Evolutionary conservation across 2,329 filamentous ascomycete species (phyloP), one percentile per base, ranked within the genome.

Genomic region (Phyllachora maydis): DNA sequence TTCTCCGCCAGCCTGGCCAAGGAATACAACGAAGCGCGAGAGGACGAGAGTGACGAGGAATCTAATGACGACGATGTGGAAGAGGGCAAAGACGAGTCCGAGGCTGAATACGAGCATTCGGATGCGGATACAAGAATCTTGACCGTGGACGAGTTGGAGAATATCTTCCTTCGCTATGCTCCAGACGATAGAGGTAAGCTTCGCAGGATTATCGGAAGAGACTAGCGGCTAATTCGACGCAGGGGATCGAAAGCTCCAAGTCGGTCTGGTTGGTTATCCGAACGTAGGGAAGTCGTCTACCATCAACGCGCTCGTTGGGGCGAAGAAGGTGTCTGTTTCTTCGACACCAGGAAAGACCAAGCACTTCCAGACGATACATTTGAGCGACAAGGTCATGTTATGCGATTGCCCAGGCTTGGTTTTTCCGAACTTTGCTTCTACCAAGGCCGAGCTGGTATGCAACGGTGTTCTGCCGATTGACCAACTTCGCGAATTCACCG

Each of bases 201-300:
- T n/a, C n/a, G n/a, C n/a, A n/a, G n/a, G n/a, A n/a, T n/a, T n/a
- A n/a, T n/a, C n/a, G n/a, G n/a, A n/a, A n/a, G n/a, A n/a, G n/a
- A n/a, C n/a, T n/a, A n/a, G n/a, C n/a, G n/a, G n/a, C n/a, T n/a
- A n/a, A n/a, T n/a, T n/a, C n/a, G n/a, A n/a, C n/a, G n/a, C n/a
- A 4, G 37, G 52, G 6, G 54, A 56, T 21, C 50, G 49, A 32
- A 93, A 90, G 47, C 73, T 83, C 4, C 71, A 81, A 33, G 88
- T 98, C 35, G 88, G 88, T 37, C 59, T 98, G 11, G 88, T 98
- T 18, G 88, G 88, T 28, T 98, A 98, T 50, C 88, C 88, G 40
- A 98, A 98, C 53, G 88, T 98, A 32, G 88, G 88, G 52, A 98
- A 98, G 54, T 98, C 90, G 2, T 93, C 83, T 23, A 98, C 88